Base-by-base conservation (phyloP, 768 basidiomycete genomes). In the Kwoniella dejecticola region DNA sequence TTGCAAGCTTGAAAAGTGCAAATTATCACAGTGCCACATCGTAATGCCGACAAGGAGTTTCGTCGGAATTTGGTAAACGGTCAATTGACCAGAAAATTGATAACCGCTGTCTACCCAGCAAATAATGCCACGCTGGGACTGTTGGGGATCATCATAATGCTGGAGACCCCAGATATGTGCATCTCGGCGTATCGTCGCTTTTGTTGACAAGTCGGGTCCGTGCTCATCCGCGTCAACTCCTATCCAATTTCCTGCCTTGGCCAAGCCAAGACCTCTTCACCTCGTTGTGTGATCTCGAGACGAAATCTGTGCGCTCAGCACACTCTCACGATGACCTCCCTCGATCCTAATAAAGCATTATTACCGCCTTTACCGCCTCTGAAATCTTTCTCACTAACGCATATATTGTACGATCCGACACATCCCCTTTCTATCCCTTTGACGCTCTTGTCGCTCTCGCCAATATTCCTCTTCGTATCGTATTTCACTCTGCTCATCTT, bases 401-500 rank as follows among this genome's bases (percentile, higher is more conserved):
- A 67, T 44, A 66, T 66, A 52, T 52, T 69, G 42, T 76, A 78
- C 58, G 73, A 78, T 60, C 77, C 77, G 3, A 42, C 67, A 0
- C 67, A 75, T 52, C 69, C 71, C 11, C 67, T 76, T 24, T 75
- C 73, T 5, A 68, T 74, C 40, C 75, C 73, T 1, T 57, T 78
- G 7, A 74, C 73, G 10, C 68, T 78, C 46, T 55, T 76, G 17
- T 74, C 75, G 15, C 68, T 78, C 38, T 68, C 71, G 2, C 77
- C 77, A 1, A 72, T 78, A 46, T 78, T 78, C 68, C 68, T 78
- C 24, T 78, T 78, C 60, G 75, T 76, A 23, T 68, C 75, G 8
- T 76, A 78, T 63, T 67, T 74, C 45, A 73, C 77, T 12, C 54
- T 78, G 5, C 19, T 72, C 19, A 60, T 78, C 42, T 72, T 76